Evolutionary conservation across 2,329 filamentous ascomycete species (phyloP), one percentile per base, ranked within the genome.

Genomic region (Cladosporium phlei): DNA sequence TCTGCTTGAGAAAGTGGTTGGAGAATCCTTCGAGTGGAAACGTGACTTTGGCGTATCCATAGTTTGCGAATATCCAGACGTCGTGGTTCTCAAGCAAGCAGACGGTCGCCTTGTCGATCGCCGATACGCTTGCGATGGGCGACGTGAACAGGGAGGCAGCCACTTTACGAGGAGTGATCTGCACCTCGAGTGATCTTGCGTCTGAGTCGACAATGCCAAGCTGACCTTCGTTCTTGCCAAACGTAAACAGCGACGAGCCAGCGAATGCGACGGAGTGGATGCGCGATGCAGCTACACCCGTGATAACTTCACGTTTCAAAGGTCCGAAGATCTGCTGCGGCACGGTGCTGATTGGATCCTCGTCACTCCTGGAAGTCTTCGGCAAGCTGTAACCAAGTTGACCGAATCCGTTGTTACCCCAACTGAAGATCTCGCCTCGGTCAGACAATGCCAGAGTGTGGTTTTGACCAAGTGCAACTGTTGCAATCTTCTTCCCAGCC

Each of bases 211-310:
- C 89, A 44, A 98, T 76, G 4, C 89, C 93, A 37, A 98, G 77
- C 64, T 98, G 93, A 2, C 93, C 93, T 56, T 89, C 82, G 58
- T 97, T 98, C 59, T 93, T 94, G 17, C 93, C 93, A 76, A 95
- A 98, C 2, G 88, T 95, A 62, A 87, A 98, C 1, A 98, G 70
- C 1, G 88, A 87, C 1, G 81, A 80, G 1, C 78, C 76, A 0
- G 88, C 96, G 59, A 93, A 86, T 0, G 88, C 88, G 3, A 94
- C 90, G 0, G 93, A 97, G 67, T 98, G 93, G 29, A 95, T 82
- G 0, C 87, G 76, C 2, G 93, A 97, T 5, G 93, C 91, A 2
- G 93, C 89, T 47, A 90, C 79, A 1, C 93, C 93, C 17, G 86
- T 66, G 12, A 97, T 79, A 1, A 71, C 63, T 62, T 97, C 93